Evolutionary conservation across 495 filamentous ascomycete genomes (phyloP).

Genomic region (Daldinia concentrica): DNA sequence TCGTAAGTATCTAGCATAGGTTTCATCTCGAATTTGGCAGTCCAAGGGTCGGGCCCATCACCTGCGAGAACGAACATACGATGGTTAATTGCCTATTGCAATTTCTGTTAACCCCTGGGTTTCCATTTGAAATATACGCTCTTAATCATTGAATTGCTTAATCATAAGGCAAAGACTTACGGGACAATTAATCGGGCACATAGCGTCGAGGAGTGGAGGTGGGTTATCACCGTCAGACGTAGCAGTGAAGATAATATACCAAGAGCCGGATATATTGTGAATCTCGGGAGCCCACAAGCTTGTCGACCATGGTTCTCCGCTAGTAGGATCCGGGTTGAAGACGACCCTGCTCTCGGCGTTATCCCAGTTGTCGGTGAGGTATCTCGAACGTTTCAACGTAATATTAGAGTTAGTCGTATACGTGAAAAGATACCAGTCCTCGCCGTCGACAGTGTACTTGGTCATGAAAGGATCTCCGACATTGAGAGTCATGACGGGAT

Average conservation of each 20-base stretch:
- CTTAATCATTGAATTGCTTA: not conserved
- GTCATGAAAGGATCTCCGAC: conserved; percentile 44
- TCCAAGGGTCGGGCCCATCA: conserved; percentile 54
- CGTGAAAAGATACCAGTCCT: conserved; percentile 50
- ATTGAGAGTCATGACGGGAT: conserved; percentile 48
- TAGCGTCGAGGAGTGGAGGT: conserved; percentile 42
- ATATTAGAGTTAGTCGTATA: conserved; percentile 47
- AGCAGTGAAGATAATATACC: conserved; percentile 64
- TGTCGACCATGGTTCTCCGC: conserved; percentile 54
- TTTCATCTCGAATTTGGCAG: conserved; percentile 52
- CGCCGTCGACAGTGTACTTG: conserved; percentile 38
- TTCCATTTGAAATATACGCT: conserved; percentile 1
- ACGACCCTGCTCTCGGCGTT: conserved; percentile 52
- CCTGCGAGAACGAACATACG: conserved; percentile 61
- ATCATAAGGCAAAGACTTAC: conserved; percentile 42
- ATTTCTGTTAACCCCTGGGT: not conserved
- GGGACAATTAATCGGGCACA: conserved; percentile 51
- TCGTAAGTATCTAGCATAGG: conserved; percentile 60
- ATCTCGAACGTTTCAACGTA: conserved; percentile 46
- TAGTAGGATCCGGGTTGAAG: conserved; percentile 49
- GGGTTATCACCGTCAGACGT: conserved; percentile 51
- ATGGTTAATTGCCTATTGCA: conserved; percentile 55
- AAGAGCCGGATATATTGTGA: conserved; percentile 54
- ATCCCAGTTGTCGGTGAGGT: conserved; percentile 56
- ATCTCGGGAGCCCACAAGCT: conserved; percentile 62